Evolutionary conservation across 768 basidiomycete genomes (phyloP), one percentile per base, ranked within the genome.

Genomic region (Leccinum variicolor): DNA sequence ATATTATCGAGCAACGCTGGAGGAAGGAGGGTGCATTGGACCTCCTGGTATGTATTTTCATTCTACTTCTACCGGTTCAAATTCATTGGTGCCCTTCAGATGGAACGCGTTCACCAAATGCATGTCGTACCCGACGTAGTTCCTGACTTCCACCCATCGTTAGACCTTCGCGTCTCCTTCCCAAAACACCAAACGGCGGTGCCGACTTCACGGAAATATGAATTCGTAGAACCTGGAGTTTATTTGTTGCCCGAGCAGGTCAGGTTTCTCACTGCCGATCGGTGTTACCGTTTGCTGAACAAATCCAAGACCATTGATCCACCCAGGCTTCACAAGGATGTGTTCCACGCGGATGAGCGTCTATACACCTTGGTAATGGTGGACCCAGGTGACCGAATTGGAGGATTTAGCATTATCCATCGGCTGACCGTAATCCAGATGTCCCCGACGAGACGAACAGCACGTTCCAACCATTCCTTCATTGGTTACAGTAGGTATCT

Each of bases 41-140:
- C 68, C 76, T 94, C 36, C 76, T 98, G 70, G 94, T 93, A 31
- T 14, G 57, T 33, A 13, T 17, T 45, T 29, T 28, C 6, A 14
- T 28, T 13, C 9, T 23, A 23, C 3, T 28, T 4, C 13, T 19
- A n/a, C 45, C 13, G 1, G 50, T 26, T 28, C 49, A 14, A 21
- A 23, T n/a, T 47, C 29, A 51, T 23, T 33, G 9, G 9, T 11
- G 11, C 23, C 19, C 29, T 29, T 7, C 67, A 94, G 89, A 97
- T 97, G 93, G 91, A 97, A 68, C 89, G 95, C 67, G 67, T 98
- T 47, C 80, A 92, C 64, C 91, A 94, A 74, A 93, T 97, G 92
- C 75, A 86, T 51, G 86, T 98, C 56, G 79, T 97, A 2, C 95
- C 96, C 0, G 96, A 99, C 67, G 75, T 95, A 11, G 70, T 98